These are phyloP conservation scores for Penicillium macrosclerotiorum DNA, from an alignment of 495 filamentous ascomycete genomes.

Conservation along the genomic window DNA sequence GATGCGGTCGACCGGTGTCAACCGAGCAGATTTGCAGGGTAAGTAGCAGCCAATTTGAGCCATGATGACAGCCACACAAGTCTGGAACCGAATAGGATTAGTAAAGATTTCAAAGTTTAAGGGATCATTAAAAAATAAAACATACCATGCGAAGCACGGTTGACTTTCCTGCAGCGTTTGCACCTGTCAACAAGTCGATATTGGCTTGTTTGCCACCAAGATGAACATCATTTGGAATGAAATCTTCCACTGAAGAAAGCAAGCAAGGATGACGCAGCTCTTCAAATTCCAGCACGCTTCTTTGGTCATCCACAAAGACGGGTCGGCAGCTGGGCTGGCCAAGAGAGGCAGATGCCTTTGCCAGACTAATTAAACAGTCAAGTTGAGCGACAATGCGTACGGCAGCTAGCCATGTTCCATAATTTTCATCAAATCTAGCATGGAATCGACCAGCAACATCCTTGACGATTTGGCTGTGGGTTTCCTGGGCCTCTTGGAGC, in stretches of 20 bases:
- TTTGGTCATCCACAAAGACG: slow-evolving; percentile 74
- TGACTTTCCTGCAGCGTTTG: slow-evolving; percentile 97
- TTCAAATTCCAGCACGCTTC: slow-evolving; percentile 84
- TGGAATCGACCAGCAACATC: slow-evolving; percentile 83
- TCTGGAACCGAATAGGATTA: slow-evolving; percentile 50
- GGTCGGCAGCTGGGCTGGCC: slow-evolving; percentile 89
- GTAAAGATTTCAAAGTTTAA: slow-evolving; percentile 1
- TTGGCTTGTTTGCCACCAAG: slow-evolving; percentile 79
- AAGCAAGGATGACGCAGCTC: slow-evolving; percentile 96
- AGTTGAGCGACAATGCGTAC: slow-evolving; percentile 86
- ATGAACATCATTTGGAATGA: slow-evolving; percentile 93
- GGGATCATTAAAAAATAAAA: not conserved
- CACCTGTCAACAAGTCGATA: slow-evolving; percentile 91
- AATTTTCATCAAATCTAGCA: slow-evolving; percentile 82
- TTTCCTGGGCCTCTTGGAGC: slow-evolving; percentile 92
- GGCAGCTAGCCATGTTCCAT: slow-evolving; percentile 81
- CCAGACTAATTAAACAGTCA: slow-evolving; percentile 90
- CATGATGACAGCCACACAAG: slow-evolving; percentile 95
- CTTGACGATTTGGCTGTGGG: slow-evolving; percentile 87
- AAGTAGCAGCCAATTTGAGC: slow-evolving; percentile 97
- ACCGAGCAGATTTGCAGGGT: slow-evolving; percentile 74
- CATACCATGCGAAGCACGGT: slow-evolving; percentile 94
- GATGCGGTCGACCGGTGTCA: slow-evolving; percentile 94
- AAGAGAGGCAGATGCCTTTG: slow-evolving; percentile 78
- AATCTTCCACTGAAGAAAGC: slow-evolving; percentile 81